Base-by-base conservation (phyloP, 1,139 yeast species). In the Diutina ranongensis region DNA sequence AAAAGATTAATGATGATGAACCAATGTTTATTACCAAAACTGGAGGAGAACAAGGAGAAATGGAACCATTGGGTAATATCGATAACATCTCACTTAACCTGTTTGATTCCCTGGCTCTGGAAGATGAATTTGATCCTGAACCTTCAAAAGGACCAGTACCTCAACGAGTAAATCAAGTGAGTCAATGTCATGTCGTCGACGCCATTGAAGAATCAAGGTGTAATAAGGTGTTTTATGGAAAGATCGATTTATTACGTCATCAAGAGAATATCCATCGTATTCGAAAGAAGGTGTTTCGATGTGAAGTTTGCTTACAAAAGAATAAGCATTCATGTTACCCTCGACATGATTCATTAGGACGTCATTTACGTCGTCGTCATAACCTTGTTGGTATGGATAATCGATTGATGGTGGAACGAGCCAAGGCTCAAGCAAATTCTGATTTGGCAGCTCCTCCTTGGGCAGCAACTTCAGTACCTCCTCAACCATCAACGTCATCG, bases 181-280 rank as follows among this genome's bases (percentile, higher is more conserved):
- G 70, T 50, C 74, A 70, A 51, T 71, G 76, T 50, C 59, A 67
- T 50, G 57, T 67, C 40, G 52, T 57, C 3, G 74, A 69, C 51
- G 72, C 74, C 2, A 49, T 47, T 3, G 56, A 67, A 2, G 49
- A 56, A 31, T 50, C 54, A 19, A 62, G 65, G 40, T 71, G 76
- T 49, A 54, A 62, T 35, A 70, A 70, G 53, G 64, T 68, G 2
- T 71, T 71, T 48, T 68, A 70, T 49, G 75, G 76, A 10, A 69
- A 66, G 49, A 70, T 68, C 51, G 75, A 70, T 51, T 59, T 71
- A 34, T 56, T 67, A 40, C 58, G 74, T 47, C 76, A 71, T 54
- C 74, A 71, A 52, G 74, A 70, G 49, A 69, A 68, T 57, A 74
- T 69, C 20, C 76, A 71, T 57, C 75, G 74, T 15, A 67, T 74